Evolutionary conservation across 2,329 filamentous ascomycete genomes (phyloP), one percentile per base, ranked within the genome.

Genomic region (Ascochyta rabiei): DNA sequence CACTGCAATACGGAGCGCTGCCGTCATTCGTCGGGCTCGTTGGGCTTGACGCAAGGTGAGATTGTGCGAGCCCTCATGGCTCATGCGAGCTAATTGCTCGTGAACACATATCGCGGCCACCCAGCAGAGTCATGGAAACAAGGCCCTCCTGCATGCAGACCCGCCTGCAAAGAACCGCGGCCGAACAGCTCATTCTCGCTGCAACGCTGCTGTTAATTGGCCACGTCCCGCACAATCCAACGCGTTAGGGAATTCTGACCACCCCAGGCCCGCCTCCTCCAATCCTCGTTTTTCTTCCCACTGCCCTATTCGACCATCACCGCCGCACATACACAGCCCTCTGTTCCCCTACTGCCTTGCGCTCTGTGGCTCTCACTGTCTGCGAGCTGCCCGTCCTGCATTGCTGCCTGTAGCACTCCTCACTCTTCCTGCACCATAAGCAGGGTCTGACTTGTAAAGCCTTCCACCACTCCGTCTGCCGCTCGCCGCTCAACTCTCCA

Each of bases 361-460:
- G 57, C 63, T 62, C 59, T 65, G 71, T 74, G 71, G 71, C 68
- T 72, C 66, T 67, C 63, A 60, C 60, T 64, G 65, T 63, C 64
- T 66, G 61, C 66, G 62, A 69, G 70, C 69, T 70, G 57, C 63
- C 57, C 64, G 67, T 69, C 63, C 68, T 75, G 73, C 73, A 74
- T 72, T 73, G 73, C 72, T 71, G 71, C 72, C 70, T 74, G 62
- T 72, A 72, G 62, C 59, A 63, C 60, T 56, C 65, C 60, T 34
- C 40, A 62, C 56, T 68, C 60, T 60, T 59, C 61, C 68, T 70
- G 68, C 66, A 69, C 67, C 68, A 75, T 74, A 74, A 74, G 72
- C 72, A 73, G 71, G 72, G 72, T 71, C 66, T 66, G 64, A 68
- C 71, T 71, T 75, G 64, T 71, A 63, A 73, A 67, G 56, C 62